Conservation (phyloP, 1,284 basidiomycete species). For the Paramarasmius palmivorus region DNA sequence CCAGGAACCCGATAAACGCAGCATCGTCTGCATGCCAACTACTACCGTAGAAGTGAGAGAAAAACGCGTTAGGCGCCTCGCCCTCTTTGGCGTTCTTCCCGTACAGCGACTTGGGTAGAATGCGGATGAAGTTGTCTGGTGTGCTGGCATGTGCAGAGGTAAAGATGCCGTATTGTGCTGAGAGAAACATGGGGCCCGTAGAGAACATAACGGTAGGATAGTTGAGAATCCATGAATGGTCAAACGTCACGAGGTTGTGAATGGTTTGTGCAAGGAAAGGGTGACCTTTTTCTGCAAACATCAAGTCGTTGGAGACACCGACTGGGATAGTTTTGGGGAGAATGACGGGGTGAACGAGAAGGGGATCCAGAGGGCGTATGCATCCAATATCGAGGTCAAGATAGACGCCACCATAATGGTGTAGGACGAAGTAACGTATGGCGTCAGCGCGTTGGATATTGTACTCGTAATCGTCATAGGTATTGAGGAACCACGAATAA, state of each 20-base stretch:
- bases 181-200: slow-evolving; percentile 94
- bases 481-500: slow-evolving; percentile 92
- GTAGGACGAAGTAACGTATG: slow-evolving; percentile 97
- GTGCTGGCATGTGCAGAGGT: slow-evolving; percentile 70
- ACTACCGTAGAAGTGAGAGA: slow-evolving; percentile 94
- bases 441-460: slow-evolving; percentile 96
- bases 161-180: slow-evolving; percentile 84
- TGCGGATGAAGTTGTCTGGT: slow-evolving; percentile 75
- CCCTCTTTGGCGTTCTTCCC: slow-evolving; percentile 91
- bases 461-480: slow-evolving; percentile 92
- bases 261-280: slow-evolving; percentile 94
- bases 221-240: slow-evolving; percentile 91
- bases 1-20: slow-evolving; percentile 89
- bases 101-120: slow-evolving; percentile 92
- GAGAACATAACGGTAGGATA: slow-evolving; percentile 99
- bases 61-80: slow-evolving; percentile 91
- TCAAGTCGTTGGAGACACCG: slow-evolving; percentile 96
- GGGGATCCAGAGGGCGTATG: slow-evolving; percentile 83
- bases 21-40: slow-evolving; percentile 97
- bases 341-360: slow-evolving; percentile 88
- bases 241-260: slow-evolving; percentile 89
- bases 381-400: slow-evolving; percentile 98
- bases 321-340: slow-evolving; percentile 96
- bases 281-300: slow-evolving; percentile 85
- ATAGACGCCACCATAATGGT: slow-evolving; percentile 95